Percentiles rank a stretch among this genome's conserved stretches.
Evolutionary conservation across 805 yeast genomes (phyloP).

Genomic region (Diddensiella transvaalensis): DNA sequence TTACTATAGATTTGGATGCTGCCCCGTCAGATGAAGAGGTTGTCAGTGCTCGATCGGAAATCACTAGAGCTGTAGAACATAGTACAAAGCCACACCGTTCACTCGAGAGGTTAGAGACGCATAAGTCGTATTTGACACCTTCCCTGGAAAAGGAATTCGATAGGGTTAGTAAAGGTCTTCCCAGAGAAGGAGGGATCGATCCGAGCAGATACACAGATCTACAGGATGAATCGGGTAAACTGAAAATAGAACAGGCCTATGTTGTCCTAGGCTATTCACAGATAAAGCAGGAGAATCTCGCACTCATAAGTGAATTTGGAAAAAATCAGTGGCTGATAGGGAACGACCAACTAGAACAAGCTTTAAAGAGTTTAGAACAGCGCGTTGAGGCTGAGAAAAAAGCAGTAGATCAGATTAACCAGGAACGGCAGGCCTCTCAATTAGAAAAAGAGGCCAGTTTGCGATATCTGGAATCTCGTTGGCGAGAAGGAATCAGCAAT

Average conservation of each 20-base stretch:
- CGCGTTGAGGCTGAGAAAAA: conserved; percentile 17
- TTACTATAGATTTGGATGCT: conserved; percentile 14
- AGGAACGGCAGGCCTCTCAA: conserved; percentile 20
- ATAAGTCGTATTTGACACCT: conserved; percentile 6
- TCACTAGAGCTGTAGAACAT: conserved; percentile 1
- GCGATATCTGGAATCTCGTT: conserved; percentile 22
- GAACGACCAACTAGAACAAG: conserved; percentile 29
- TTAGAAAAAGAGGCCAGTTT: conserved; percentile 19
- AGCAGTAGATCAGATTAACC: conserved; percentile 18
- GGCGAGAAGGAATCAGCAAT: conserved; percentile 20
- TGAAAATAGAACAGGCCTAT: conserved; percentile 21
- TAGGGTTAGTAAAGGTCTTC: neutral
- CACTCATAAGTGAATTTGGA: conserved; percentile 26
- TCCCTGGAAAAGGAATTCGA: conserved; percentile 6
- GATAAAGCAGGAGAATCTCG: conserved; percentile 28
- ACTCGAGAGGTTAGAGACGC: neutral
- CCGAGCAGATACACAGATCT: conserved; percentile 24
- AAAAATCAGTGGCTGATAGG: conserved; percentile 33
- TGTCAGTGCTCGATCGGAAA: conserved; percentile 9
- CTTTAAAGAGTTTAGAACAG: conserved; percentile 21
- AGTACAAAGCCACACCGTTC: neutral
- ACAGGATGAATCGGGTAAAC: conserved; percentile 16
- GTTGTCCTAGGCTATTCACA: conserved; percentile 28
- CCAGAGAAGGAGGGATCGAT: conserved; percentile 24
- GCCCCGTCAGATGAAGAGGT: conserved; percentile 7